Percentiles rank a stretch among this genome's conserved stretches.
Evolutionary conservation across 768 basidiomycete species (phyloP).

Genomic region (Leucocoprinus birnbaumii): DNA sequence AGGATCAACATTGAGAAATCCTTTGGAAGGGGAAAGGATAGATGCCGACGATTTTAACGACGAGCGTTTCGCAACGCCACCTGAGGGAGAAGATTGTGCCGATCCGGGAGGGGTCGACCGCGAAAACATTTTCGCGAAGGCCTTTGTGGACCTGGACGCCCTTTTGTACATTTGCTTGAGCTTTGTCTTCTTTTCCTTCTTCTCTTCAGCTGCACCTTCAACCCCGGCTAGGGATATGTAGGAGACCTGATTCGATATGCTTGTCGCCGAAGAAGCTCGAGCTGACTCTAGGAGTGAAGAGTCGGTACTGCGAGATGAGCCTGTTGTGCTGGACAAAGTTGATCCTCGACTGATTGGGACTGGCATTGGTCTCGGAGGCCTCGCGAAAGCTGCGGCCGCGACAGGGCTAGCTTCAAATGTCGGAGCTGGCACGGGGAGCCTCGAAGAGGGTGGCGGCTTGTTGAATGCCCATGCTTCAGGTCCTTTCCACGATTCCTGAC

Average conservation of each 20-base stretch:
- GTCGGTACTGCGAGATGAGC: no score
- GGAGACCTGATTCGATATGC: background rate
- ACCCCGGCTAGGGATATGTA: background rate
- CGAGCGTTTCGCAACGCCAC: background rate
- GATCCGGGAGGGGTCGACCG: no score
- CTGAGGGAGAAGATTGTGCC: background rate
- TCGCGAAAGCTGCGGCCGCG: background rate
- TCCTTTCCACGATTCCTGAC: constrained; percentile 6
- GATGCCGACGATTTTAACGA: background rate
- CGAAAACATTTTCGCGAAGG: background rate
- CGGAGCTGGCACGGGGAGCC: background rate
- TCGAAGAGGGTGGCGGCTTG: background rate
- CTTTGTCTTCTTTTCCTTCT: constrained; percentile 3
- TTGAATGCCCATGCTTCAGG: constrained; percentile 4
- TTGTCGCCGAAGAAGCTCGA: background rate
- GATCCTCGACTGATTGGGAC: no score
- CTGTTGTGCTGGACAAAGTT: no score
- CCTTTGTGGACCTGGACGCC: constrained; percentile 2
- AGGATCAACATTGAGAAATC: background rate
- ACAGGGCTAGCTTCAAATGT: background rate
- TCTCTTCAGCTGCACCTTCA: background rate
- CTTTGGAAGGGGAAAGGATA: background rate
- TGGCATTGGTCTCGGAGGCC: no score
- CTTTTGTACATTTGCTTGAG: constrained; percentile 4
- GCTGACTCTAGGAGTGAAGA: no score